Evolutionary conservation across 495 filamentous ascomycete species (phyloP), one percentile per base, ranked within the genome.

Genomic region (Parathielavia appendiculata): DNA sequence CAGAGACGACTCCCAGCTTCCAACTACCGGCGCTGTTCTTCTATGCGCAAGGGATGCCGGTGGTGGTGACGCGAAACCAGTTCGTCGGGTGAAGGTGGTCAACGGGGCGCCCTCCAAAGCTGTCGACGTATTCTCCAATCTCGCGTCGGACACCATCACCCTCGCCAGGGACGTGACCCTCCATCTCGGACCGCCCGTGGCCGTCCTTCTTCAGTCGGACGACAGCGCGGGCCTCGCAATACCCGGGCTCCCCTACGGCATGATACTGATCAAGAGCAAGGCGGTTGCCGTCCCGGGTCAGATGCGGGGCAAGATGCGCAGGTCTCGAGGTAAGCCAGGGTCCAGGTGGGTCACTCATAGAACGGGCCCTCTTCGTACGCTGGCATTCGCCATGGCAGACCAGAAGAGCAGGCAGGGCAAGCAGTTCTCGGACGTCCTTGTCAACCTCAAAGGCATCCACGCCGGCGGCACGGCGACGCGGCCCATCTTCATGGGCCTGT

Each of bases 401-500:
- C 52, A 54, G 30, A 54, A 54, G 51, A 54, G 52, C 12, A n/a
- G n/a, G n/a, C 40, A 54, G 52, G 52, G 52, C 1, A 57, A 57
- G 54, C 36, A 50, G 55, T 57, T 51, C 38, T 48, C 55, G 30
- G 12, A 43, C 35, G 55, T 57, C 20, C 46, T 57, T 26, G 45
- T 50, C n/a, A 57, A 57, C 55, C 55, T 57, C 22, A 57, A 57
- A 57, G 32, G 55, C 55, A 22, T 51, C 39, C 30, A 44, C 45
- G 19, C 19, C 12, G 35, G 55, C 55, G 39, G 46, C 20, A 47
- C 36, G 4, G 35, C 56, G 26, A 59, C 38, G 7, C 23, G 40
- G 23, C 41, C 56, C 22, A 59, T 39, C 49, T 59, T 59, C 30
- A 59, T 53, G 43, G 53, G 56, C 56, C 40, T 59, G 32, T 52